These are phyloP conservation scores for Pleurotus sapidus DNA, from an alignment of 768 basidiomycete genomes.

Conservation along the genomic window DNA sequence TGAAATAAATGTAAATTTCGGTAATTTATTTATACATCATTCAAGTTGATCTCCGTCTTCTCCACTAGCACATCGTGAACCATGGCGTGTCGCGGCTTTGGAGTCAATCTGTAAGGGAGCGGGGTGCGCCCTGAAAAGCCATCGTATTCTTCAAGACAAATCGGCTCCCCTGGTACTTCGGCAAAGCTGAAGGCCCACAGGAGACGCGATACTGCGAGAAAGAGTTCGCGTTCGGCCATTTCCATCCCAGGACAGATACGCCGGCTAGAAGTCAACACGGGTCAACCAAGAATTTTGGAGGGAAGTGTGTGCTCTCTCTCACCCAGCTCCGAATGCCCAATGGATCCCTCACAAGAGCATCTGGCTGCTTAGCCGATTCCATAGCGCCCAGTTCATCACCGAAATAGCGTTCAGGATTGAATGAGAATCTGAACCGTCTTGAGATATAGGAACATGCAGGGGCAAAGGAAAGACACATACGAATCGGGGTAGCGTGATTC, in stretches of 20 bases:
- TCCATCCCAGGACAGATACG: conserved; percentile 30
- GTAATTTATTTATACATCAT: background rate
- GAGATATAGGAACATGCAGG: background rate
- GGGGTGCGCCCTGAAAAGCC: conserved; percentile 31
- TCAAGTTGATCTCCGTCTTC: conserved; percentile 1
- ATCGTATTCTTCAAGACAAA: conserved; percentile 34
- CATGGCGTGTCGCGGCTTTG: conserved; percentile 11
- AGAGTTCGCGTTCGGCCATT: conserved; percentile 32
- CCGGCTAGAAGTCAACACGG: conserved; percentile 13
- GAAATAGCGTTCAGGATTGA: conserved; percentile 32
- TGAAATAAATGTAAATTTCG: no score
- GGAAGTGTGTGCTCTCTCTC: conserved; percentile 7
- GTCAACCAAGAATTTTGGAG: background rate
- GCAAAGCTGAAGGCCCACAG: conserved; percentile 30
- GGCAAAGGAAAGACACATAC: conserved; percentile 13
- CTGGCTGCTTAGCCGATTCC: conserved; percentile 26
- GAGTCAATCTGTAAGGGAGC: conserved; percentile 23
- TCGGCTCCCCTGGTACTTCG: conserved; percentile 26
- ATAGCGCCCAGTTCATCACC: conserved; percentile 21
- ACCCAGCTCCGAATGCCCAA: conserved; percentile 37
- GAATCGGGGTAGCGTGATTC: conserved; percentile 28
- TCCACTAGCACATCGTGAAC: conserved; percentile 10
- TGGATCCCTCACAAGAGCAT: conserved; percentile 31
- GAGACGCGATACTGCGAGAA: conserved; percentile 29
- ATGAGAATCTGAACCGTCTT: conserved; percentile 14